phyloP scores from a whole-genome alignment of 768 basidiomycete genomes.

The Boletus rubescentipes region DNA sequence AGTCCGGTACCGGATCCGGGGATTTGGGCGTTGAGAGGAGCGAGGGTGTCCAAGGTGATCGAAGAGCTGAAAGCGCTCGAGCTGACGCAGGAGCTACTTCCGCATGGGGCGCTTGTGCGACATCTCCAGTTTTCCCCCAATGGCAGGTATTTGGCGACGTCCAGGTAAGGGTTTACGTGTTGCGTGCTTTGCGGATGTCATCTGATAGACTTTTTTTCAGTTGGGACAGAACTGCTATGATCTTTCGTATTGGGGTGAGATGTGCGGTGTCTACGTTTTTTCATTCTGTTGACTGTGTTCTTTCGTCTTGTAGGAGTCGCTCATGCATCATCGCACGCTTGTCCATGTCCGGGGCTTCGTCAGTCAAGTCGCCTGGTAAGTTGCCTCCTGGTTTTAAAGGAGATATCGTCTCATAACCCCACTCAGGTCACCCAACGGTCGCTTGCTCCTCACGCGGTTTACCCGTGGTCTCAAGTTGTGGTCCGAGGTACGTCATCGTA shows the following conservation, averaged over 20 bases:
- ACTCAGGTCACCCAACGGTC: constrained; percentile 47
- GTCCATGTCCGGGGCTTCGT: constrained; percentile 53
- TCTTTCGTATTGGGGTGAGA: constrained; percentile 46
- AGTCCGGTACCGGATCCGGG: constrained; percentile 21
- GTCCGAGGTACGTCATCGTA: constrained; percentile 38
- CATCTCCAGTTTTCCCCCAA: constrained; percentile 57
- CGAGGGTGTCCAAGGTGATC: constrained; percentile 39
- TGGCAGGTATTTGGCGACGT: constrained; percentile 52
- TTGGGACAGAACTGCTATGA: constrained; percentile 50
- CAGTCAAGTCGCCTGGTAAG: constrained; percentile 52
- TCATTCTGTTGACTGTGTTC: neutral
- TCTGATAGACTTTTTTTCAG: constrained; percentile 22
- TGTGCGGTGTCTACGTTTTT: neutral
- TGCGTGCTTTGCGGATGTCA: neutral
- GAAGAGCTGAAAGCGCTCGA: constrained; percentile 41
- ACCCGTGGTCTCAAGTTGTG: constrained; percentile 50
- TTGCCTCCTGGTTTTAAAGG: neutral
- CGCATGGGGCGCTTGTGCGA: constrained; percentile 50
- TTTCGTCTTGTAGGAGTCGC: constrained; percentile 35
- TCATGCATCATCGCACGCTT: constrained; percentile 43
- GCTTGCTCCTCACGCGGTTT: constrained; percentile 45
- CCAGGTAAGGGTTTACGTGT: constrained; percentile 37
- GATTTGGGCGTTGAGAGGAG: constrained; percentile 32
- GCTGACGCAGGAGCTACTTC: constrained; percentile 37
- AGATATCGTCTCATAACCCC: neutral